Base-by-base conservation (phyloP, 345 rosid species). In the Populus nigra region DNA sequence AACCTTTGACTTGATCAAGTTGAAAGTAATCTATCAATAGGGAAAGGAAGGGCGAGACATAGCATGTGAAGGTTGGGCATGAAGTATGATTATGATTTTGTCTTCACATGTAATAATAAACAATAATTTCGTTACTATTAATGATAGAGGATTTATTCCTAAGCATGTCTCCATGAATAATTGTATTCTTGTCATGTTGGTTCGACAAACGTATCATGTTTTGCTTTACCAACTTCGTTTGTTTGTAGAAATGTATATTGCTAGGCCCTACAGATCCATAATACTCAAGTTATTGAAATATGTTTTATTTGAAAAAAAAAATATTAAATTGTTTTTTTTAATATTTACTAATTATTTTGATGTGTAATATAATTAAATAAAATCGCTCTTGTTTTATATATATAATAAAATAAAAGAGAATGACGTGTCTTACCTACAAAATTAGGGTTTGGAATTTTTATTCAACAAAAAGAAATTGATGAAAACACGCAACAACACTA, bases 51-150 rank as follows among this genome's bases (percentile, higher is more conserved):
- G 31, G 25, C 35, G 5, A 70, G 77, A 83, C 84, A 85, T 22
- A 3, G 78, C 86, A 84, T 83, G 88, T 88, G 89, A 81, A 66
- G 75, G 75, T 8, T 23, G 77, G 81, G 82, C 81, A 77, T 81
- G 85, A 84, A 80, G 75, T 43, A 83, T 83, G 75, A 81, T 83
- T 74, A 86, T 88, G 80, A 88, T 83, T 86, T 83, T 81, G 90
- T 88, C 90, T 81, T 76, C 17, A 57, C 79, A 69, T 74, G 62
- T 22, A 65, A 83, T 80, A 39, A 78, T 65, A 79, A 65, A 35
- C 74, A 74, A 83, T 76, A 57, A 82, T 83, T 69, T 74, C 62
- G 23, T 53, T 25, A 67, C 36, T 71, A 18, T 66, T 35, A 25
- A 27, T 65, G 39, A 11, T 57, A 7, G 38, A 50, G 55, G 53